These are phyloP conservation scores for Xanthoparmelia taractica DNA, from an alignment of 495 filamentous ascomycete genomes.

Conservation along the genomic window DNA sequence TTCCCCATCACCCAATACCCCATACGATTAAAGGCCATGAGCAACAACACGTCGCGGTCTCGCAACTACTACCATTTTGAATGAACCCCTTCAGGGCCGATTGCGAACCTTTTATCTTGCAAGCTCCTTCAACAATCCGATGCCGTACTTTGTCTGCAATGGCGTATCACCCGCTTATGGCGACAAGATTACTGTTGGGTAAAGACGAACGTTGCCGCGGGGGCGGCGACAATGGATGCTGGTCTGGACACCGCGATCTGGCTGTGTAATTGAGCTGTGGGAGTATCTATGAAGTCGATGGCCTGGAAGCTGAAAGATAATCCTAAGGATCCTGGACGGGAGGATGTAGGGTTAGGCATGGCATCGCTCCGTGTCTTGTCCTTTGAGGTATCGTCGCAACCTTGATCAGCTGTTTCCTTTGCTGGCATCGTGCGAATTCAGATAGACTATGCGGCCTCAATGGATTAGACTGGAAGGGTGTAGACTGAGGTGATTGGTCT, in stretches of 20 bases:
- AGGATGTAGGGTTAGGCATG: too few species aligned
- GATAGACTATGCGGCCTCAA: background rate
- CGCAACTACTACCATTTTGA: background rate
- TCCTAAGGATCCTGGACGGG: too few species aligned
- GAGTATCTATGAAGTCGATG: too few species aligned
- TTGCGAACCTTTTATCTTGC: background rate
- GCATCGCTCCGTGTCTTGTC: too few species aligned
- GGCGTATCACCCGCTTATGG: background rate
- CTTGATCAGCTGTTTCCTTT: background rate
- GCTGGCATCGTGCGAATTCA: background rate
- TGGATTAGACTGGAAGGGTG: background rate
- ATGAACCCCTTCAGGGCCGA: too few species aligned
- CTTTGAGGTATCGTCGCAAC: too few species aligned
- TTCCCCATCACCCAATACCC: background rate
- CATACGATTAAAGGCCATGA: too few species aligned
- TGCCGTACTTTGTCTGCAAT: constrained; percentile 6
- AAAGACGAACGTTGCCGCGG: too few species aligned
- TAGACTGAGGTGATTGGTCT: background rate
- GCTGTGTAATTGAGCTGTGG: too few species aligned
- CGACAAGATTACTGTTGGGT: background rate
- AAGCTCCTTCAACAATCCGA: background rate
- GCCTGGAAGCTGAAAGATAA: too few species aligned
- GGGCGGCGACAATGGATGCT: too few species aligned
- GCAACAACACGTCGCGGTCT: background rate
- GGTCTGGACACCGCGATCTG: too few species aligned